phyloP scores from a whole-genome alignment of 306 rosid genomes.

The Coriaria nepalensis region DNA sequence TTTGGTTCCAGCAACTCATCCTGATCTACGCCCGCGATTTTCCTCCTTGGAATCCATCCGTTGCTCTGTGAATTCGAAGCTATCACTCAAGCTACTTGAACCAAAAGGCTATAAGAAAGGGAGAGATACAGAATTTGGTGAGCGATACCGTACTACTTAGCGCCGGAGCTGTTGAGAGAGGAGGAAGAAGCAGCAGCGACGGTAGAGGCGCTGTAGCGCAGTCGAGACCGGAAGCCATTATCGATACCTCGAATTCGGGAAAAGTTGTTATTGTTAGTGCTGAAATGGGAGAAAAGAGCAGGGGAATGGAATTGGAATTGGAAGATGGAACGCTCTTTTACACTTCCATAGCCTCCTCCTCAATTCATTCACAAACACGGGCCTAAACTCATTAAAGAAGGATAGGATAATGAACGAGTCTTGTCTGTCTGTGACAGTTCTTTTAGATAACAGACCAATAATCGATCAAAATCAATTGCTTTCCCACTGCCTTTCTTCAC shows the following conservation, averaged over 20 bases:
- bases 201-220: constrained; percentile 1
- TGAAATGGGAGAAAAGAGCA: constrained; percentile 9
- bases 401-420: no score
- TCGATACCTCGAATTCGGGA: constrained; percentile 10
- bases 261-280: constrained; percentile 5
- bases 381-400: no score
- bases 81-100: constrained; percentile 5
- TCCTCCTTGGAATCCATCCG: constrained; percentile 33
- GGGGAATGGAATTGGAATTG: constrained; percentile 12
- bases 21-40: constrained; percentile 74
- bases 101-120: neutral
- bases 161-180: constrained; percentile 41
- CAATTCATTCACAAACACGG: no score
- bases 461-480: no score
- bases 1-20: constrained; percentile 63
- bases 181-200: constrained; percentile 47
- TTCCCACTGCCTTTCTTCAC: no score
- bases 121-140: neutral
- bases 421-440: no score
- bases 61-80: constrained; percentile 29
- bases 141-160: constrained; percentile 40
- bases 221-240: constrained; percentile 14
- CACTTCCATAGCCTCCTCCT: no score
- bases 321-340: neutral
- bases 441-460: no score